phyloP scores from a whole-genome alignment of 208 protist genomes.

The Angomonas deanei region DNA sequence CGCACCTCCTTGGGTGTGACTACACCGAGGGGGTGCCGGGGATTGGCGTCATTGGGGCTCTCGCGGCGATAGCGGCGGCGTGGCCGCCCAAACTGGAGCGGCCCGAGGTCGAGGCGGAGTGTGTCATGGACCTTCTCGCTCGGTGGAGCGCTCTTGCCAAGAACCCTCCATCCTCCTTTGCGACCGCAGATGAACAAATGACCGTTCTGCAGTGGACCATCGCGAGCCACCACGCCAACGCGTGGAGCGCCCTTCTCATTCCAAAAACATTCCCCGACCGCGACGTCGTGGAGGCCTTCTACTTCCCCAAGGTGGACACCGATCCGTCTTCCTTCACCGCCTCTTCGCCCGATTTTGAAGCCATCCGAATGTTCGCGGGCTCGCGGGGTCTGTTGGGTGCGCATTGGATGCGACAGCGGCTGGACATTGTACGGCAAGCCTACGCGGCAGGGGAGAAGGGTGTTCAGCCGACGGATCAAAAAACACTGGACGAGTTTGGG shows the following conservation, averaged over 20 bases:
- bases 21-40: constrained; percentile 91
- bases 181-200: constrained; percentile 28
- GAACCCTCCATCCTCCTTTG: constrained; percentile 20
- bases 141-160: constrained; percentile 33
- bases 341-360: constrained; percentile 49
- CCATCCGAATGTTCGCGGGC: constrained; percentile 47
- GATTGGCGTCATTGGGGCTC: constrained; percentile 68
- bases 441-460: constrained; percentile 12
- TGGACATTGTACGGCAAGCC: constrained; percentile 51
- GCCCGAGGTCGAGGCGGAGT: not conserved
- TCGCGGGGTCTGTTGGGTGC: constrained; percentile 48
- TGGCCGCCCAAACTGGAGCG: constrained; percentile 22
- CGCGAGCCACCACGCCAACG: constrained; percentile 10
- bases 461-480: constrained; percentile 19
- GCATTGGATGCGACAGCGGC: constrained; percentile 36
- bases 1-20: constrained; percentile 93
- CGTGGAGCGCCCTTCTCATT: constrained; percentile 41
- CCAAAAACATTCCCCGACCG: constrained; percentile 33
- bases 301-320: constrained; percentile 40
- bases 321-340: constrained; percentile 32
- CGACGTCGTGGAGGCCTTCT: constrained; percentile 53
- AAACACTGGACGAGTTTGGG: constrained; percentile 43
- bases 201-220: constrained; percentile 42
- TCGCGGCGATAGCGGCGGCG: constrained; percentile 46
- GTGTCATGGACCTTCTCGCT: constrained; percentile 21